Evolutionary conservation across 441 rosid genomes (phyloP), one percentile per base, ranked within the genome.

Genomic region (Corymbia citriodora): DNA sequence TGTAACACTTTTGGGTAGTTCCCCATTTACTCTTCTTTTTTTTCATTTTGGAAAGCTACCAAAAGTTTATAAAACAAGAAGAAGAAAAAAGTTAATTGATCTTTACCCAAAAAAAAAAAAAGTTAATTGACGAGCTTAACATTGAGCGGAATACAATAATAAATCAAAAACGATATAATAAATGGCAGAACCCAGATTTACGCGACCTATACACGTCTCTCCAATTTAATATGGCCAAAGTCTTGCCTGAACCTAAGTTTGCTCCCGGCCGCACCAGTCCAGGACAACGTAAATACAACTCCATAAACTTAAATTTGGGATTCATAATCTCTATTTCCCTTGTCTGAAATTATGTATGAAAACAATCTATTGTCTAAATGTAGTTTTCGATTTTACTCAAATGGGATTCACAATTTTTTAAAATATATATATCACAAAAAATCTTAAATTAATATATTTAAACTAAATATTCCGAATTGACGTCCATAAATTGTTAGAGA

Each of bases 291-390:
- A n/a, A 65, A n/a, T 65, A 15, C 31, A 8, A 13, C 70, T 63
- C 33, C 33, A 33, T 3, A 63, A 29, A 0, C 15, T 2, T 10
- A 59, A 59, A 59, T 59, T 15, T 3, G 72, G 72, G 36, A 2
- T 65, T 15, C 0, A 2, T 5, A 14, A n/a, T 65, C n/a, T 65
- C 72, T 19, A 0, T 29, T 65, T 65, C 8, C 4, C 74, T 15
- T 29, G 2, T 0, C 1, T 8, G 36, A 65, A 65, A n/a, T 65
- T 0, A 8, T 1, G 10, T n/a, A 0, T 10, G 5, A 65, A n/a
- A 65, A n/a, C 6, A 65, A 15, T 65, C 6, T 14, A 18, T n/a
- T 10, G 6, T 15, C 19, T 21, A 68, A n/a, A 68, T n/a, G 19
- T 0, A 4, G 1, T 11, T 0, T 68, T 18, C 21, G 2, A 68